phyloP scores from a whole-genome alignment of 257 asterid genomes.

The Ajuga chamaepitys region DNA sequence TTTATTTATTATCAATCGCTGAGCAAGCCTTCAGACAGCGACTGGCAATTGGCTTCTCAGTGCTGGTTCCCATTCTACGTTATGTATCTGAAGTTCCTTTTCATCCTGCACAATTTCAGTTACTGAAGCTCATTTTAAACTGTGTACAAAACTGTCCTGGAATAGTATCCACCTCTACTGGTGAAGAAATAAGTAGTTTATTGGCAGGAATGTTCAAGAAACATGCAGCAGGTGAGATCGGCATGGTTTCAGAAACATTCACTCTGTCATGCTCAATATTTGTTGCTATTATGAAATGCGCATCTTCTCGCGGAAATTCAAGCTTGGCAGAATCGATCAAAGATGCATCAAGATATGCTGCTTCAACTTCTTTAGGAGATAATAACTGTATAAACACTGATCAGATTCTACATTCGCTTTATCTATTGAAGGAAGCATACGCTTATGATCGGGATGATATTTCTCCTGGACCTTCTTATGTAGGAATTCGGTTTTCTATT shows the following conservation, averaged over 20 bases:
- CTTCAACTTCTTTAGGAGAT: constrained; percentile 43
- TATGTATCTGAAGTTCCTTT: constrained; percentile 79
- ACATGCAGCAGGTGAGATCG: constrained; percentile 51
- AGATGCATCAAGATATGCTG: constrained; percentile 49
- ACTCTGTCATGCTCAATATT: constrained; percentile 60
- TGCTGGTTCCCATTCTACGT: constrained; percentile 64
- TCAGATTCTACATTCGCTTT: constrained; percentile 68
- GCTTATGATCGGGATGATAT: constrained; percentile 38
- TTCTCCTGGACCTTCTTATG: constrained; percentile 19
- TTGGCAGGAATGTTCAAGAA: constrained; percentile 65
- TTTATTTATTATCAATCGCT: constrained; percentile 65
- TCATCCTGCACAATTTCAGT: constrained; percentile 63
- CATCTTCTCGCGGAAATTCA: constrained; percentile 56
- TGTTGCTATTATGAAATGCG: constrained; percentile 65
- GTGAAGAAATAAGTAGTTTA: constrained; percentile 55
- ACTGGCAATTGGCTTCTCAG: constrained; percentile 77
- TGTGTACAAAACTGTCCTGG: constrained; percentile 70
- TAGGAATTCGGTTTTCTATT: constrained; percentile 38
- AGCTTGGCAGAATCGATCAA: constrained; percentile 42
- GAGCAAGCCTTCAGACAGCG: constrained; percentile 65
- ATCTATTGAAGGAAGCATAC: constrained; percentile 82
- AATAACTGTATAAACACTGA: constrained; percentile 28
- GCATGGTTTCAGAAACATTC: constrained; percentile 80
- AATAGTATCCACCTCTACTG: constrained; percentile 47
- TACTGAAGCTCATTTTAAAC: constrained; percentile 58